These are phyloP conservation scores for Rosa lucieae DNA, from an alignment of 306 rosid genomes.

Conservation along the genomic window DNA sequence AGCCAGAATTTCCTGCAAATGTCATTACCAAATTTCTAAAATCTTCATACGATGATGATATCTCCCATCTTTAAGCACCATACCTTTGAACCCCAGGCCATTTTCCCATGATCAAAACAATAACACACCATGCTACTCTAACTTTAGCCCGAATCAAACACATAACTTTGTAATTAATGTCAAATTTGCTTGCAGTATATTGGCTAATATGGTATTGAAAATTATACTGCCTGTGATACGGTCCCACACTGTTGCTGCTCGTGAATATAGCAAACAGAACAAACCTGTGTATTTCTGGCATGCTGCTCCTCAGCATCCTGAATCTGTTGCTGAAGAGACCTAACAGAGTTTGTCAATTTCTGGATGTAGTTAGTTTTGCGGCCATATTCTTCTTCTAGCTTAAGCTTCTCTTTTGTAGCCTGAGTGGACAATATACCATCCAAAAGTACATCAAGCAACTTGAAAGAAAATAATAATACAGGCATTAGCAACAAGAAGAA, in stretches of 20 bases:
- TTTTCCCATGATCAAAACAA: not conserved
- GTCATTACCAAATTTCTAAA: not conserved
- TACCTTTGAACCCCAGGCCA: not conserved
- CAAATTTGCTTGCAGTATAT: not conserved
- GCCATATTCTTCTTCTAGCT: slow-evolving; percentile 56
- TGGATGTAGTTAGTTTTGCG: slow-evolving; percentile 37
- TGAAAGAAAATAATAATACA: slow-evolving; percentile 13
- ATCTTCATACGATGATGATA: not conserved
- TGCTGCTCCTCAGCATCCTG: slow-evolving; percentile 67
- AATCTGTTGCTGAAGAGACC: slow-evolving; percentile 62
- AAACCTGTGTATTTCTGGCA: slow-evolving; percentile 69
- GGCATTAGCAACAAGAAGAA: not conserved
- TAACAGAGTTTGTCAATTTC: slow-evolving; percentile 42
- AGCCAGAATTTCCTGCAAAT: not conserved
- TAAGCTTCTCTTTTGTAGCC: slow-evolving; percentile 65
- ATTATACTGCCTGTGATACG: not conserved
- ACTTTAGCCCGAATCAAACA: not conserved
- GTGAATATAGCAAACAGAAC: slow-evolving; percentile 10
- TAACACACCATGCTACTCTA: not conserved
- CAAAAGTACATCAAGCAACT: slow-evolving; percentile 18
- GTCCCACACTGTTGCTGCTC: not conserved
- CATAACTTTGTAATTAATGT: not conserved
- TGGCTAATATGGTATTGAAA: not conserved
- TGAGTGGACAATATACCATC: slow-evolving; percentile 29
- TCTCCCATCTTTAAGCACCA: not conserved